Percentiles rank a stretch among this genome's conserved stretches.
Conservation (phyloP, 305 asterid species). For the Fraxinus velutina region DNA sequence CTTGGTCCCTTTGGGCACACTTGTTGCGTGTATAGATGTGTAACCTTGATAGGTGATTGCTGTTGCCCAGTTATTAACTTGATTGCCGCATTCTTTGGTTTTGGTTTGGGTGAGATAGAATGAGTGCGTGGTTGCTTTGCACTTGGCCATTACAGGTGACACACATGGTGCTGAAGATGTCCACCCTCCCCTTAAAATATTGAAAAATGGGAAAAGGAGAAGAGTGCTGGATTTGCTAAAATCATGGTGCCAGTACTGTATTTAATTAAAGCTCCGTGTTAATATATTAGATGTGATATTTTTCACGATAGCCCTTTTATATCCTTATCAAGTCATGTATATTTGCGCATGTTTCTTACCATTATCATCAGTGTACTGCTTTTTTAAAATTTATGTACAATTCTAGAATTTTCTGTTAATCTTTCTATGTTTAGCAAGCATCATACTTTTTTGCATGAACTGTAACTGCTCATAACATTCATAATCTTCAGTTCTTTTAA, state of each 20-base stretch:
- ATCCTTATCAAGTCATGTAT: background rate
- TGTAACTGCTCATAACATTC: background rate
- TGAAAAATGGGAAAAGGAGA: background rate
- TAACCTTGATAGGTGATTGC: background rate
- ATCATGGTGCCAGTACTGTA: background rate
- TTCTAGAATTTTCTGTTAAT: background rate
- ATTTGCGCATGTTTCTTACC: background rate
- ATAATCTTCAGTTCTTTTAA: background rate
- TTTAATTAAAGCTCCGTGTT: background rate
- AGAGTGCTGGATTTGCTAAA: background rate
- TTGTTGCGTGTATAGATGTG: background rate
- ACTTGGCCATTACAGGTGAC: background rate
- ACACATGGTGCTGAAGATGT: background rate
- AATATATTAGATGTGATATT: background rate
- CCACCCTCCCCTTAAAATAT: background rate
- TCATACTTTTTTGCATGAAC: background rate
- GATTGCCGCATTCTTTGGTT: background rate
- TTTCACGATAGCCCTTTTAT: background rate
- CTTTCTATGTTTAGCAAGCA: background rate
- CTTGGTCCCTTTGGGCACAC: background rate
- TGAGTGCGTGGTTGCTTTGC: background rate
- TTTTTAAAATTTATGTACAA: background rate
- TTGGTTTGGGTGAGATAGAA: background rate
- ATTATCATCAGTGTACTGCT: background rate
- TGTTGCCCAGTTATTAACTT: background rate